Evolutionary conservation across 345 rosid species (phyloP).

Genomic region (Bruguiera sexangula): DNA sequence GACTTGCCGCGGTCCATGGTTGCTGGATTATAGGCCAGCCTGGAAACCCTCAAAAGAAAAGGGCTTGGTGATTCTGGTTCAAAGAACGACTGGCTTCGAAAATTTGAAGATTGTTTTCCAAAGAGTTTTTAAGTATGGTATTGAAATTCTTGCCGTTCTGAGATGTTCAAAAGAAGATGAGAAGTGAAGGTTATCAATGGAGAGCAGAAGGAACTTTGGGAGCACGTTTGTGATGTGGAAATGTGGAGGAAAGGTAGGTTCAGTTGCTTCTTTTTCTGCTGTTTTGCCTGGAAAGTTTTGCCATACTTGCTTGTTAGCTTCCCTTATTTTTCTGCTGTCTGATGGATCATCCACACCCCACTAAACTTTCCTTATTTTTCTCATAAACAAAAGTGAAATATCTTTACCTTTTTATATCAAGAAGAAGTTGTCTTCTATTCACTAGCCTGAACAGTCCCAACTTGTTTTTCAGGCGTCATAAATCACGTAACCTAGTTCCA

Average conservation of each 20-base stretch:
- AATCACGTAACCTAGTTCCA: too few relatives aligned
- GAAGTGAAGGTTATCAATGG: conserved; percentile 6
- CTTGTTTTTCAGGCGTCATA: too few relatives aligned
- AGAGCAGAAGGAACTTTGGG: conserved; percentile 26
- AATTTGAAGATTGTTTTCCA: neutral
- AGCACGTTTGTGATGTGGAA: conserved; percentile 39
- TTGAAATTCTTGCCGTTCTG: neutral
- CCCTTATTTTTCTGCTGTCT: conserved; percentile 9
- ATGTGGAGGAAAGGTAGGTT: conserved; percentile 41
- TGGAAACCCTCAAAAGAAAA: neutral
- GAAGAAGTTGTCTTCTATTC: too few relatives aligned
- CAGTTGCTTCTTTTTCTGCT: conserved; percentile 23
- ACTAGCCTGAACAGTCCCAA: too few relatives aligned
- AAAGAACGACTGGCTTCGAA: neutral
- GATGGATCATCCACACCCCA: neutral
- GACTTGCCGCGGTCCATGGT: conserved; percentile 34
- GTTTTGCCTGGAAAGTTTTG: conserved; percentile 14
- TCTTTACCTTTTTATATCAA: neutral
- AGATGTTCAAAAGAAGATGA: neutral
- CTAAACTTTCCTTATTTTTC: conserved; percentile 13
- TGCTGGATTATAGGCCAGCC: neutral
- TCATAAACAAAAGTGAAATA: conserved; percentile 2
- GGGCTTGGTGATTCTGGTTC: neutral
- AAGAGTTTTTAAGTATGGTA: neutral
- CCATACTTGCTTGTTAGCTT: conserved; percentile 3